These are phyloP conservation scores for Penicillium sp. DNA, from an alignment of 2,329 filamentous ascomycete genomes.

Conservation along the genomic window DNA sequence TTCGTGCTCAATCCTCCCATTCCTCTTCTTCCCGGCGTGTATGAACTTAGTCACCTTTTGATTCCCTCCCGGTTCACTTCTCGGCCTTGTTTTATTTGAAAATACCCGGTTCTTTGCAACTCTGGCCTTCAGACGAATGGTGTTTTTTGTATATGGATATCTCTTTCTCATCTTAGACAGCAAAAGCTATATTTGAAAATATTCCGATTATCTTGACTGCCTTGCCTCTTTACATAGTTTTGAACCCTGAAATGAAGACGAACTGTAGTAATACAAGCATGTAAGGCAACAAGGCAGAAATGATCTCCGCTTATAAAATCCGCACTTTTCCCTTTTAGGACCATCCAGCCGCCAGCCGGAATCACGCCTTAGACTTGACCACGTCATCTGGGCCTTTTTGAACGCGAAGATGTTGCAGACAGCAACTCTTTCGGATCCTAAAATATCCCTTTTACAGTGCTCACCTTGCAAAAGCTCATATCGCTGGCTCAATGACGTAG, in stretches of 20 bases:
- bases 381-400: background rate
- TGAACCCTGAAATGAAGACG: too few species aligned
- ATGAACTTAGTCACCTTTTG: conserved; percentile 14
- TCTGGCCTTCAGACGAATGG: conserved; percentile 2
- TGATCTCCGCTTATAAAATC: background rate
- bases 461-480: background rate
- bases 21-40: conserved; percentile 12
- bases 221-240: too few species aligned
- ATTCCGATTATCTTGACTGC: too few species aligned
- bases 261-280: background rate
- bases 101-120: conserved; percentile 31
- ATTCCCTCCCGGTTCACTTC: conserved; percentile 27
- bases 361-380: background rate
- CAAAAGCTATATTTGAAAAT: background rate
- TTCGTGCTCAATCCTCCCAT: conserved; percentile 8
- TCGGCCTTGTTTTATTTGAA: conserved; percentile 40
- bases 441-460: background rate
- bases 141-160: conserved; percentile 19
- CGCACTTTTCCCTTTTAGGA: background rate
- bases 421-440: background rate
- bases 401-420: background rate
- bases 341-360: background rate
- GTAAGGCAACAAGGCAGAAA: background rate
- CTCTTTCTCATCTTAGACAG: background rate
- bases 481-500: conserved; percentile 26